Evolutionary conservation across 2,329 filamentous ascomycete species (phyloP).

Genomic region (Fusarium subglutinans): DNA sequence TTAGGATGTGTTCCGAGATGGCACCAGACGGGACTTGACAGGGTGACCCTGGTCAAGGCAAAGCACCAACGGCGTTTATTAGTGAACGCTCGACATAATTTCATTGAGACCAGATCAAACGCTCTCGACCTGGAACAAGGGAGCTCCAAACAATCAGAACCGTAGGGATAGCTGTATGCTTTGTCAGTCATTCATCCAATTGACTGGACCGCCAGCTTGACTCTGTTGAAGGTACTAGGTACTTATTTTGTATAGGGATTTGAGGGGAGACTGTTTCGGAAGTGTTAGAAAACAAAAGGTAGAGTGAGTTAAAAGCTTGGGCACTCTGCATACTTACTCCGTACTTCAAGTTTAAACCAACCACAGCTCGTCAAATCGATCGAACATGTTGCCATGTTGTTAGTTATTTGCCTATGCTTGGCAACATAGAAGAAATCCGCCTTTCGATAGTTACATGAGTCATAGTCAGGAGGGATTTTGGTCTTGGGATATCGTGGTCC

Average conservation of each 20-base stretch:
- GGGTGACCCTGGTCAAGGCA: slow-evolving; percentile 29
- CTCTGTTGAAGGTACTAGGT: neutral
- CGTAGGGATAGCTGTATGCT: neutral
- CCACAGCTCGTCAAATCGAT: neutral
- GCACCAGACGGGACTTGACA: slow-evolving; percentile 23
- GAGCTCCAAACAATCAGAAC: neutral
- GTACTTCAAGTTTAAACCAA: neutral
- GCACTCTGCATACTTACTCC: neutral
- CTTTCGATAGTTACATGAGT: neutral
- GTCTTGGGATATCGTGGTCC: neutral
- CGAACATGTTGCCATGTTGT: neutral
- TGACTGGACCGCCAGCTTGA: neutral
- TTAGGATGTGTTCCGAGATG: slow-evolving; percentile 29
- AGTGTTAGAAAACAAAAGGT: neutral
- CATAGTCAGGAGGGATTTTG: neutral
- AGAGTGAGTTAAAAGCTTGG: neutral
- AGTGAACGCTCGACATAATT: neutral
- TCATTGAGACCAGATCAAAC: slow-evolving; percentile 2
- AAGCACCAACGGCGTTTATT: slow-evolving; percentile 2
- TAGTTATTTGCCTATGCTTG: neutral
- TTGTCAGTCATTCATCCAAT: neutral
- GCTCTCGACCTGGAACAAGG: neutral
- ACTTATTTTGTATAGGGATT: neutral
- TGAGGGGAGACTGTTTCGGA: neutral
- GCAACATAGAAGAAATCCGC: neutral